phyloP scores from a whole-genome alignment of 371 early-diverging fungal species.

The Chytridium lagenaria region DNA sequence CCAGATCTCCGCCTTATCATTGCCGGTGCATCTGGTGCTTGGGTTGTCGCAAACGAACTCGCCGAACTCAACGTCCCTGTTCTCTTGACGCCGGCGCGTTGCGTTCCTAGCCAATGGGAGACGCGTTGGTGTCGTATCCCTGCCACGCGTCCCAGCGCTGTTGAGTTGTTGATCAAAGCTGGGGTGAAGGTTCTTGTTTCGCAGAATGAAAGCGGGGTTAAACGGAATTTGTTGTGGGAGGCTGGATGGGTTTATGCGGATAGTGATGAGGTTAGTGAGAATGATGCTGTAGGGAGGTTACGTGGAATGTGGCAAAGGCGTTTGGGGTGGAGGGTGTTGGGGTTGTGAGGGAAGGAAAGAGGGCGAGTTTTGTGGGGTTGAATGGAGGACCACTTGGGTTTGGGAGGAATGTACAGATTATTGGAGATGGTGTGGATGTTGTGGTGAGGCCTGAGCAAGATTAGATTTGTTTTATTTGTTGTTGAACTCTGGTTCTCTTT shows the following conservation, averaged over 20 bases:
- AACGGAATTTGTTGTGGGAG: conserved; percentile 1
- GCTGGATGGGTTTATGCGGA: conserved; percentile 1
- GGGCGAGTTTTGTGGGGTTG: conserved; percentile 4
- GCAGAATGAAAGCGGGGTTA: background rate
- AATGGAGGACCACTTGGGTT: conserved; percentile 8
- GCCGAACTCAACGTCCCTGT: conserved; percentile 68
- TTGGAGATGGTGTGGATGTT: conserved; percentile 11
- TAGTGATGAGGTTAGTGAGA: background rate
- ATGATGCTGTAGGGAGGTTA: conserved; percentile 4
- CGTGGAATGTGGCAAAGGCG: background rate
- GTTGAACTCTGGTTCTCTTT: too few species aligned
- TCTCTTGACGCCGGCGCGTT: conserved; percentile 68
- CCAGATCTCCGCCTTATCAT: conserved; percentile 41
- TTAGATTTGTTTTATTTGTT: too few species aligned
- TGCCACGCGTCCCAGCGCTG: conserved; percentile 66
- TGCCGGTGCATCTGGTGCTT: conserved; percentile 73
- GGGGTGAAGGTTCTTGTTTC: conserved; percentile 73
- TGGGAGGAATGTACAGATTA: background rate
- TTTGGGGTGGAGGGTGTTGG: conserved; percentile 8
- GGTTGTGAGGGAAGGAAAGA: background rate
- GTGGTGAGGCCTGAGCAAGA: conserved; percentile 14
- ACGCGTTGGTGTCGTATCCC: conserved; percentile 68
- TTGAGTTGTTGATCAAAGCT: conserved; percentile 63
- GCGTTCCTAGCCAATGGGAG: conserved; percentile 70
- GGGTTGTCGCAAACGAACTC: conserved; percentile 67